Conservation (phyloP, 1,139 yeast species). For the Taiozyma sp. region DNA sequence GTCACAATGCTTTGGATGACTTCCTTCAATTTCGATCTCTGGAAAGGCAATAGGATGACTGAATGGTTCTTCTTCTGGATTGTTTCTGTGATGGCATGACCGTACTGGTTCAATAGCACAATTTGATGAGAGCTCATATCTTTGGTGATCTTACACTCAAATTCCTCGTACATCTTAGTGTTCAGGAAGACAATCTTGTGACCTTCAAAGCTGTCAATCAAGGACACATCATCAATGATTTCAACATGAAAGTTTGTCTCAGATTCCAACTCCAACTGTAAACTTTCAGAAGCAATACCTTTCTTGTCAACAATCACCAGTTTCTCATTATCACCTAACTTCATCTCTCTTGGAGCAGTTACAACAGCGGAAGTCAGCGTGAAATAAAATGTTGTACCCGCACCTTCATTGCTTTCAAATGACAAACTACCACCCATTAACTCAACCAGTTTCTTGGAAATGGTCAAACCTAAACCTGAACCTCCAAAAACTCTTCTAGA, state of each 20-base stretch:
- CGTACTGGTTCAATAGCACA: slow-evolving; percentile 13
- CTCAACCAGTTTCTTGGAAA: slow-evolving; percentile 52
- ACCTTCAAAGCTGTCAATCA: not conserved
- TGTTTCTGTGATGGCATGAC: slow-evolving; percentile 5
- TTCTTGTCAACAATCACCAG: slow-evolving; percentile 36
- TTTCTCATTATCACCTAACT: slow-evolving; percentile 26
- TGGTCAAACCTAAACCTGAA: slow-evolving; percentile 53
- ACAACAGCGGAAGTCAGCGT: slow-evolving; percentile 21
- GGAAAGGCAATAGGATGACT: slow-evolving; percentile 14
- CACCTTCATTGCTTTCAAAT: slow-evolving; percentile 47
- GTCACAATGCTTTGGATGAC: slow-evolving; percentile 1
- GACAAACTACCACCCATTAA: slow-evolving; percentile 54
- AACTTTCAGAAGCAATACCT: slow-evolving; percentile 31
- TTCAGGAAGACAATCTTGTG: slow-evolving; percentile 10
- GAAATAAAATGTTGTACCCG: slow-evolving; percentile 49
- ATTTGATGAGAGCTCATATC: not conserved
- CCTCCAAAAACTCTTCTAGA: slow-evolving; percentile 53
- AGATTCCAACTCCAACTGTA: slow-evolving; percentile 29
- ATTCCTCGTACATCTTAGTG: slow-evolving; percentile 5
- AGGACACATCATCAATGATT: not conserved
- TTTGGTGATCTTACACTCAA: not conserved
- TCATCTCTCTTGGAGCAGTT: not conserved
- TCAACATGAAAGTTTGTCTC: slow-evolving; percentile 7
- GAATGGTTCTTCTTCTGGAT: slow-evolving; percentile 6
- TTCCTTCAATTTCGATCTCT: slow-evolving; percentile 7